These are phyloP conservation scores for Penicillium turbatum DNA, from an alignment of 495 filamentous ascomycete genomes.

Conservation along the genomic window DNA sequence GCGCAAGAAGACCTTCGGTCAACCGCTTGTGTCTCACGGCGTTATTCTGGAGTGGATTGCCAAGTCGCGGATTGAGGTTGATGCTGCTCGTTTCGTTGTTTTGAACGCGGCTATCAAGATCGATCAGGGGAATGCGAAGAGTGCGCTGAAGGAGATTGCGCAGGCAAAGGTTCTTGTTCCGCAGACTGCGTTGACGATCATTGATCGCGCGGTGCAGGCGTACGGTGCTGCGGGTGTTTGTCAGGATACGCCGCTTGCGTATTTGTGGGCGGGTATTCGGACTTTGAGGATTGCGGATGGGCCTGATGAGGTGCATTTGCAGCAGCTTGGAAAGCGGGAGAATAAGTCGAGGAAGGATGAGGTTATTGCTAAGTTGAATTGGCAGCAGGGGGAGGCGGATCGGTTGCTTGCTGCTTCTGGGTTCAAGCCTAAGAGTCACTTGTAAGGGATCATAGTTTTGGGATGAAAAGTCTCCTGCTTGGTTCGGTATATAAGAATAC, in stretches of 20 bases:
- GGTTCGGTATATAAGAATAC: not conserved
- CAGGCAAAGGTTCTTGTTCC: conserved; percentile 85
- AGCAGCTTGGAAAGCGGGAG: conserved; percentile 84
- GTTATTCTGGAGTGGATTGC: conserved; percentile 94
- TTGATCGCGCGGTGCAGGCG: conserved; percentile 82
- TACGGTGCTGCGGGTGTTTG: conserved; percentile 83
- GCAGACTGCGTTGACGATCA: conserved; percentile 68
- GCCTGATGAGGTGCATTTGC: conserved; percentile 89
- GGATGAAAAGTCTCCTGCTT: not conserved
- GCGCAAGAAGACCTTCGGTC: conserved; percentile 78
- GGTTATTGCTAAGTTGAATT: conserved; percentile 57
- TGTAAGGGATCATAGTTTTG: conserved; percentile 25
- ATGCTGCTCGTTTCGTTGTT: conserved; percentile 78
- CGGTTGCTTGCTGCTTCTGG: conserved; percentile 60
- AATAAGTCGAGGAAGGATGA: conserved; percentile 62
- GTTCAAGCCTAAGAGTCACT: conserved; percentile 44
- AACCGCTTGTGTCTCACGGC: conserved; percentile 73
- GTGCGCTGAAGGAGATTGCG: conserved; percentile 77
- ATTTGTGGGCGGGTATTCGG: conserved; percentile 78
- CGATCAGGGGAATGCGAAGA: conserved; percentile 74
- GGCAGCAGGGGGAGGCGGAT: conserved; percentile 61
- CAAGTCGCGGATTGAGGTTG: conserved; percentile 83
- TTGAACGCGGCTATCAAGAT: conserved; percentile 89
- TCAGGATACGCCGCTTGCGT: conserved; percentile 86
- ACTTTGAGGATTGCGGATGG: conserved; percentile 86